Evolutionary conservation across 805 yeast genomes (phyloP), one percentile per base, ranked within the genome.

Genomic region (Hanseniaspora jakobsenii): DNA sequence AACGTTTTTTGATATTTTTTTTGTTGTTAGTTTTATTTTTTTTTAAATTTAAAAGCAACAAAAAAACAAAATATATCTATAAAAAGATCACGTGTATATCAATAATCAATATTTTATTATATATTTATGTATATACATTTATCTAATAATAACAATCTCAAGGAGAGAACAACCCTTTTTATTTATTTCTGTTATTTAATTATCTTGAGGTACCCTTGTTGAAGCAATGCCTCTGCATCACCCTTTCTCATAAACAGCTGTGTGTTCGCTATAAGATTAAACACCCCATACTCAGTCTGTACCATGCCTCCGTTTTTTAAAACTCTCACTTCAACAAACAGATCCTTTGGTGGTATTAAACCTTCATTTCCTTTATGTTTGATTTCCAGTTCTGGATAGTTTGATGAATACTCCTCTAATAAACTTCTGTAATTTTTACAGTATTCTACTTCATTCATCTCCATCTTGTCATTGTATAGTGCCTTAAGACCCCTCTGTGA

Each of bases 231-330:
- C 56, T 89, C 96, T 6, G 91, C 98, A 56, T 91, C 98, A 0
- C 91, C 79, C 52, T 84, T 89, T 48, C 98, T 69, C 16, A 89
- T 96, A 57, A 82, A 89, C 57, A 89, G 87, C 57, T 91, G 97
- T 2, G 95, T 82, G 59, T 89, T 89, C 55, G 87, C 89, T 2
- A 93, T 83, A 51, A 91, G 65, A 54, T 87, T 87, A 64, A 91
- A 86, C 3, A 85, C 95, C 18, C 96, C 98, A 54, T 89, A 89
- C 59, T 89, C 98, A 0, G 98, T 91, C 57, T 87, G 95, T 28
- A 89, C 85, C 57, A 91, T 97, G 1, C 98, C 98, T 0, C 94
- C 96, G 55, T 89, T 94, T 58, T 81, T 81, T 41, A 89, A 62
- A 6, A 89, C 97, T 47, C 98, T 66, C 4, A 91, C 97, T 55